Base-by-base conservation (phyloP, 257 asterid genomes). In the Scutellaria barbata region DNA sequence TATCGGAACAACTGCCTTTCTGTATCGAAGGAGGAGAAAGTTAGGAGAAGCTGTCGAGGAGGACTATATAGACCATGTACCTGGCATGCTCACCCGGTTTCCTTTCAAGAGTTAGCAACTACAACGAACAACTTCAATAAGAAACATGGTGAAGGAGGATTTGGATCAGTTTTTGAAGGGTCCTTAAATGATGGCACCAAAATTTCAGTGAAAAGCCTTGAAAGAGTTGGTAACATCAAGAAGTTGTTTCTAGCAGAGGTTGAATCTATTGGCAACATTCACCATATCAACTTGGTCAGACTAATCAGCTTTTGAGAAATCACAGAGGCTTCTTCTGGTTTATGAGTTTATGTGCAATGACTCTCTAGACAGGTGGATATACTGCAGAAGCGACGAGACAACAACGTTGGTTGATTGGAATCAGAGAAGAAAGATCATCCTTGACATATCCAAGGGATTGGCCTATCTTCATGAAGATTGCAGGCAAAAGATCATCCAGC, bases 401-500 rank as follows among this genome's bases (percentile, higher is more conserved):
- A 25, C 1, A 8, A 69, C 4, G 35, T 25, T 3, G 30, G n/a
- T 79, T 10, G 57, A 13, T 5, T 79, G 83, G 78, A 65, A 7
- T n/a, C 0, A 7, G 1, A 50, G 80, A 16, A 52, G 71, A 46
- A 75, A 42, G 30, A 75, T 79, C 42, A 71, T 79, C 25, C 69
- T 75, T 10, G 83, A 71, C 10, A 46, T 79, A 45, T 79, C 76
- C 6, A 75, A 72, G 25, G 84, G 81, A 17, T 46, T 72, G 16
- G 50, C 76, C 58, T 80, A 80, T 65, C 78, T 80, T 39, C 84
- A 80, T 4, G 74, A 80, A 76, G 81, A 75, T 3, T 79, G 83
- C 65, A 50, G 69, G 40, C 77, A 79, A 12, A 79, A 66, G 37
- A 79, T 79, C 11, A 54, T 79, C n/a, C 83, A 79, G 65, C 25